Percentiles rank a stretch among this genome's conserved stretches.
Conservation (phyloP, 768 basidiomycete species). For the Phylloporus arenicola region DNA sequence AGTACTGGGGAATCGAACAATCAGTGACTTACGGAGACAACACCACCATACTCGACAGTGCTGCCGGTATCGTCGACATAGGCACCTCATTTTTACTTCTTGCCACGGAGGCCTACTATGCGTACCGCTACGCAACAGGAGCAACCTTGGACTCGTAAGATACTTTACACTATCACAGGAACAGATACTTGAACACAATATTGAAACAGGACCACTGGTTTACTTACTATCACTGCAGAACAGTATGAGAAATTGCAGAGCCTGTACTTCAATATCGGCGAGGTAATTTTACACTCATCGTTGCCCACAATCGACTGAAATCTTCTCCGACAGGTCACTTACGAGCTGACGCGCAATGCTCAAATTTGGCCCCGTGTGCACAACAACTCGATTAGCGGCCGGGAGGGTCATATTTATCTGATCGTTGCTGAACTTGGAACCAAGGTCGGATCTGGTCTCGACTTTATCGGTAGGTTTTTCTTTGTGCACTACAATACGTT, state of each 20-base stretch:
- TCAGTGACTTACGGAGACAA: slow-evolving; percentile 32
- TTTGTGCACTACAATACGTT: background rate
- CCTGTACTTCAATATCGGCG: slow-evolving; percentile 49
- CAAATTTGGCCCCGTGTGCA: slow-evolving; percentile 65
- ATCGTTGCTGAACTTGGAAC: slow-evolving; percentile 50
- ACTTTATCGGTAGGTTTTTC: slow-evolving; percentile 51
- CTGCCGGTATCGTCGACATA: slow-evolving; percentile 49
- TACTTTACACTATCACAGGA: background rate
- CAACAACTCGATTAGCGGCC: slow-evolving; percentile 55
- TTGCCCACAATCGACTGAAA: background rate
- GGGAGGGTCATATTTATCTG: slow-evolving; percentile 46
- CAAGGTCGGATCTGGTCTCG: slow-evolving; percentile 50
- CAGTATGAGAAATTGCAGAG: slow-evolving; percentile 48
- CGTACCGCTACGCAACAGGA: slow-evolving; percentile 50
- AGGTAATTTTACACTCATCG: slow-evolving; percentile 19
- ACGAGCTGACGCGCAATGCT: slow-evolving; percentile 55
- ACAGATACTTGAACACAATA: background rate
- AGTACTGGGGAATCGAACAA: slow-evolving; percentile 47
- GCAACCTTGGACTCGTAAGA: slow-evolving; percentile 46
- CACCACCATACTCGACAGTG: slow-evolving; percentile 30
- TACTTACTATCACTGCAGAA: slow-evolving; percentile 45
- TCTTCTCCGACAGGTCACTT: slow-evolving; percentile 35
- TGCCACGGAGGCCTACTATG: slow-evolving; percentile 54
- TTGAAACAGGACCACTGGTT: slow-evolving; percentile 42
- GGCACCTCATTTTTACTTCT: slow-evolving; percentile 52